These are phyloP conservation scores for Taphrina communis DNA, from an alignment of 1,139 yeast species.

Conservation along the genomic window DNA sequence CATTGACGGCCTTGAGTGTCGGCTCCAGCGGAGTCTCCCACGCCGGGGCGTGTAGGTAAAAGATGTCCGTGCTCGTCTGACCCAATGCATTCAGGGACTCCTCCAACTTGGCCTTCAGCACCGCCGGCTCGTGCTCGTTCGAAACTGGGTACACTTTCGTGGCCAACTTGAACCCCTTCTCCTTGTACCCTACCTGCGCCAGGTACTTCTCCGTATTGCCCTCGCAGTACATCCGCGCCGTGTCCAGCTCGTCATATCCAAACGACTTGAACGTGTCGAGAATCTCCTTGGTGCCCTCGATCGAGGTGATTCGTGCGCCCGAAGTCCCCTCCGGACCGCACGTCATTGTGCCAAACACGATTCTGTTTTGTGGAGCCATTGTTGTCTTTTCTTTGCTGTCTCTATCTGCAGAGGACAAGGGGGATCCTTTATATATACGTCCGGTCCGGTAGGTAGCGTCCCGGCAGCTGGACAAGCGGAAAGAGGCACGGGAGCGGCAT, in stretches of 20 bases:
- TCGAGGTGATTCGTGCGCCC: slow-evolving; percentile 42
- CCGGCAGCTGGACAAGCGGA: too few relatives aligned
- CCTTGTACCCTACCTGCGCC: slow-evolving; percentile 43
- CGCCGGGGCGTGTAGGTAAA: slow-evolving; percentile 47
- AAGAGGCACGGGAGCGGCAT: too few relatives aligned
- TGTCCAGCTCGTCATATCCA: slow-evolving; percentile 47
- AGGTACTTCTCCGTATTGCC: slow-evolving; percentile 47
- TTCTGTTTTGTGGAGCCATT: slow-evolving; percentile 23
- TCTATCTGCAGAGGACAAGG: too few relatives aligned
- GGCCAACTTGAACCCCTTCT: slow-evolving; percentile 45
- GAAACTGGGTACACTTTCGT: slow-evolving; percentile 47
- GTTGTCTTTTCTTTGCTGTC: not conserved
- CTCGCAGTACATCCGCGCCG: slow-evolving; percentile 48
- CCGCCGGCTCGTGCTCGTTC: slow-evolving; percentile 44
- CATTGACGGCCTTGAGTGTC: slow-evolving; percentile 47
- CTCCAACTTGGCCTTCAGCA: slow-evolving; percentile 44
- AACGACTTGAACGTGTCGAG: slow-evolving; percentile 42
- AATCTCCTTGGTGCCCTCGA: slow-evolving; percentile 42
- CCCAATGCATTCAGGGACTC: slow-evolving; percentile 45
- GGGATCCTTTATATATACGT: too few relatives aligned
- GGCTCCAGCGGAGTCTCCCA: slow-evolving; percentile 47
- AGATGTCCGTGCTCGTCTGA: slow-evolving; percentile 46
- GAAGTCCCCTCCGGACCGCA: slow-evolving; percentile 43
- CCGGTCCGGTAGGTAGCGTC: too few relatives aligned
- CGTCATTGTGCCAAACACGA: slow-evolving; percentile 42